A percentile compares a stretch with the other conserved stretches of the same genome.
Conservation (phyloP, 768 basidiomycete species). For the Rickenella mellea region DNA sequence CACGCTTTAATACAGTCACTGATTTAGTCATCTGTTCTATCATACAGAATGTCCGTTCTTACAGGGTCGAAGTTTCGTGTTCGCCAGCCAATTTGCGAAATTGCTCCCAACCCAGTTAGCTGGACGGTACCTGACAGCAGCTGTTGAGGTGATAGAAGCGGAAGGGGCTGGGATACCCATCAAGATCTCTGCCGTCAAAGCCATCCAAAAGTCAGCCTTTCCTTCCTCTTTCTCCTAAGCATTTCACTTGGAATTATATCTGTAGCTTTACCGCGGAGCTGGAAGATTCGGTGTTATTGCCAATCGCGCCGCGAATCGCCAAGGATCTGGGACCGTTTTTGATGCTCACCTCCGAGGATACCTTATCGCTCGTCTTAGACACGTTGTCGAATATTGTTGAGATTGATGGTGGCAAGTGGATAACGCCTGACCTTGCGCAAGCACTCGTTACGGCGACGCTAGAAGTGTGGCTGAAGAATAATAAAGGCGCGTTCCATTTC, state of each 20-base stretch:
- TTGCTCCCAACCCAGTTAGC: conserved; percentile 64
- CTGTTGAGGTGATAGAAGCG: conserved; percentile 77
- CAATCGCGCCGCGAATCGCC: conserved; percentile 66
- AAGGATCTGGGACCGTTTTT: conserved; percentile 80
- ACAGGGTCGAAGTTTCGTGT: conserved; percentile 91
- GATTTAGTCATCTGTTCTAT: conserved; percentile 1
- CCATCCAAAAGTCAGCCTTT: conserved; percentile 73
- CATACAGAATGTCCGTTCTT: conserved; percentile 76
- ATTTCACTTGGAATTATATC: conserved; percentile 7
- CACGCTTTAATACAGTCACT: background rate
- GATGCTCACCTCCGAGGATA: conserved; percentile 73
- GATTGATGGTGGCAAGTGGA: conserved; percentile 65
- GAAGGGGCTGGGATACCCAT: conserved; percentile 68
- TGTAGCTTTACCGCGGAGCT: conserved; percentile 61
- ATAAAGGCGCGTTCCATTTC: conserved; percentile 48
- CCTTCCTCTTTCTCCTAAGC: background rate
- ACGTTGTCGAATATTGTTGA: conserved; percentile 73
- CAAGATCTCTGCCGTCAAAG: conserved; percentile 90
- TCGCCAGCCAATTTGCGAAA: conserved; percentile 81
- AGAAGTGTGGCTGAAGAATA: conserved; percentile 81
- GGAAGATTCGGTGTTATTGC: conserved; percentile 46
- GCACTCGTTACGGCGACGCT: conserved; percentile 60
- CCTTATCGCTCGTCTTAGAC: conserved; percentile 80
- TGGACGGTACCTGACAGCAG: conserved; percentile 80
- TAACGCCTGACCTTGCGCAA: conserved; percentile 54